These are phyloP conservation scores for Aeschynomene evenia DNA, from an alignment of 306 rosid species.

Conservation along the genomic window DNA sequence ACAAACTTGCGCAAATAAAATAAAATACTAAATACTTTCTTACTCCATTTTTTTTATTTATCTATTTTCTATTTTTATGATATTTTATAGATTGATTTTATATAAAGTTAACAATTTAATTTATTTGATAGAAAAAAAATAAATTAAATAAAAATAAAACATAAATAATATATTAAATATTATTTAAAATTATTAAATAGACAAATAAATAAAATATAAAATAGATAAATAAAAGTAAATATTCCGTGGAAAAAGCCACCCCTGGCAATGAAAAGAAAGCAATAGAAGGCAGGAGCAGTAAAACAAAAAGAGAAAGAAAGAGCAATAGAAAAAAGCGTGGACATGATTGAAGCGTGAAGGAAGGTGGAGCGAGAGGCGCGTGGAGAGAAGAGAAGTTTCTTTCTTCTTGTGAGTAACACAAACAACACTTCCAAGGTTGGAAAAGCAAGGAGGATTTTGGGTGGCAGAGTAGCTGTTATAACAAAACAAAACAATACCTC, in stretches of 20 bases:
- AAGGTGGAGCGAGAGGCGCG: slow-evolving; percentile 33
- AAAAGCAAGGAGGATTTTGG: slow-evolving; percentile 59
- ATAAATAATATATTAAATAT: too few species aligned
- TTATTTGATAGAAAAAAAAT: too few species aligned
- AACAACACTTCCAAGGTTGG: slow-evolving; percentile 59
- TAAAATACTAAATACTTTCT: too few species aligned
- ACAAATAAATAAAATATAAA: too few species aligned
- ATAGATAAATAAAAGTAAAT: not conserved
- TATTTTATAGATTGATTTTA: too few species aligned
- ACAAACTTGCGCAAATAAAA: slow-evolving; percentile 6
- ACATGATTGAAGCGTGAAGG: slow-evolving; percentile 19
- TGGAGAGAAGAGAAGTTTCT: slow-evolving; percentile 31
- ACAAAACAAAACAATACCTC: slow-evolving; percentile 24
- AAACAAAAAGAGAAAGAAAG: slow-evolving; percentile 8
- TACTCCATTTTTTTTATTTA: too few species aligned
- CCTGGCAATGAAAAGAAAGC: not conserved
- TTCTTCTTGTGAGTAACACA: not conserved
- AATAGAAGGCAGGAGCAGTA: not conserved
- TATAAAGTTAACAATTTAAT: too few species aligned
- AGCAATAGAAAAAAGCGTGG: slow-evolving; percentile 23
- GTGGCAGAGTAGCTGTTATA: slow-evolving; percentile 36
- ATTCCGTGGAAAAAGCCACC: not conserved
- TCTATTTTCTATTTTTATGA: too few species aligned
- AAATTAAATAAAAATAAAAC: too few species aligned
- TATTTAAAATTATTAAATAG: too few species aligned